Percentiles rank a stretch among this genome's conserved stretches.
Evolutionary conservation across 768 basidiomycete species (phyloP).

Genomic region (Lactarius vividus): DNA sequence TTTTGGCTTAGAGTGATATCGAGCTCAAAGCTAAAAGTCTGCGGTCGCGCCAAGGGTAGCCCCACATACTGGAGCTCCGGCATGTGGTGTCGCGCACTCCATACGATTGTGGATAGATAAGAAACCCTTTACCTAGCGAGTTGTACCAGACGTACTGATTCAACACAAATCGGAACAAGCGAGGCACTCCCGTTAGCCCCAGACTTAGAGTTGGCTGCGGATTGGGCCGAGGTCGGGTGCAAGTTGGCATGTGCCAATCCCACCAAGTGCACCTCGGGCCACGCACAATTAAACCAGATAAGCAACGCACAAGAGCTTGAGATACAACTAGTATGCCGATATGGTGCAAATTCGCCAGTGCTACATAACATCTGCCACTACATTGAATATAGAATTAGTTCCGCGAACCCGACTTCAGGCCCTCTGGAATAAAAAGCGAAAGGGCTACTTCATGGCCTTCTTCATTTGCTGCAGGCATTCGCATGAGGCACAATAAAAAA

Average conservation of each 20-base stretch:
- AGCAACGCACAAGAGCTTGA: background rate
- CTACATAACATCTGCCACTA: constrained; percentile 11
- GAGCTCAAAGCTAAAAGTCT: background rate
- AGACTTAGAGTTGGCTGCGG: background rate
- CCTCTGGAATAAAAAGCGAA: background rate
- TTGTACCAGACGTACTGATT: too few relatives aligned
- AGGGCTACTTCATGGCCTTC: constrained; percentile 61
- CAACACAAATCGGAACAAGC: background rate
- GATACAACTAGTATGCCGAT: constrained; percentile 6
- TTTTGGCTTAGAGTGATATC: background rate
- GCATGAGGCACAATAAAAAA: background rate
- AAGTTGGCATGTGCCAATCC: background rate
- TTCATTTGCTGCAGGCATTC: constrained; percentile 63
- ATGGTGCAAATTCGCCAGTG: constrained; percentile 42
- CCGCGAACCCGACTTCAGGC: background rate
- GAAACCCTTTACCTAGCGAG: too few relatives aligned
- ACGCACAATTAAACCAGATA: background rate
- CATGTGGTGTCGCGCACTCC: background rate
- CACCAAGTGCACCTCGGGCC: background rate
- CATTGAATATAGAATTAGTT: constrained; percentile 11
- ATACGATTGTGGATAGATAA: background rate
- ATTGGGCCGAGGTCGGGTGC: background rate
- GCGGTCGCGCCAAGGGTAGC: background rate
- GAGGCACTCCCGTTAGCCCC: background rate
- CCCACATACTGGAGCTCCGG: background rate